Base-by-base conservation (phyloP, 2,329 filamentous ascomycete genomes). In the Penicillium paneum region DNA sequence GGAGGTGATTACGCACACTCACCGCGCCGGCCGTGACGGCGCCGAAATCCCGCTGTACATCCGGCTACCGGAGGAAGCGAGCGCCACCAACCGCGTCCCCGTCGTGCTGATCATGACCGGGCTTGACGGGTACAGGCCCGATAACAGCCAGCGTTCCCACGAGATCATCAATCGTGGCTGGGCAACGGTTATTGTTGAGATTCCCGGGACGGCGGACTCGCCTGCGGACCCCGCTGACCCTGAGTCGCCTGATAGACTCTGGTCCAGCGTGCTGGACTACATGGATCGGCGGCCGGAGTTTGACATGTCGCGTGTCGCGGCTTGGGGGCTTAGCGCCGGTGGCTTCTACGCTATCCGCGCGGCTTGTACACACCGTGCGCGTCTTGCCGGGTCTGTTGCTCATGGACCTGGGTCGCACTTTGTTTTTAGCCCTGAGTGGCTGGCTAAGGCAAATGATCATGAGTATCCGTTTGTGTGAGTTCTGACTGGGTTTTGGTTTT, bases 321-420 rank as follows among this genome's bases (percentile, higher is more conserved):
- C 79, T 43, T 89, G 86, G 85, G 86, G 86, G 0, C 72, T 89
- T 32, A 85, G 82, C 59, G 78, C 81, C 0, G 86, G 86, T 29
- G 86, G 86, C 0, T 88, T 88, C 76, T 87, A 89, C 70, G 85
- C 86, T 19, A 77, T 85, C 35, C 80, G 86, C 17, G 78, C 83
- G n/a, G 85, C 86, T 41, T 84, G 88, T 68, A 88, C 85, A n/a
- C 86, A 89, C 67, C 72, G 74, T 17, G 67, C 75, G 0, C 70
- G 73, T 10, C 71, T 90, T 19, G 69, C 72, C 0, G 86, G 85
- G 0, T 71, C 72, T 21, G 76, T 89, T 19, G 85, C 83, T 2
- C 84, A 88, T 70, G 85, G 85, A 0, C 84, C 84, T 0, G 84
- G 84, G 0, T 78, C 77, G 12, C 85, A 88, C 69, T 77, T 83